Percentiles rank a stretch among this genome's conserved stretches.
Evolutionary conservation across 2,329 filamentous ascomycete species (phyloP).

Genomic region (Fonsecaea monophora): DNA sequence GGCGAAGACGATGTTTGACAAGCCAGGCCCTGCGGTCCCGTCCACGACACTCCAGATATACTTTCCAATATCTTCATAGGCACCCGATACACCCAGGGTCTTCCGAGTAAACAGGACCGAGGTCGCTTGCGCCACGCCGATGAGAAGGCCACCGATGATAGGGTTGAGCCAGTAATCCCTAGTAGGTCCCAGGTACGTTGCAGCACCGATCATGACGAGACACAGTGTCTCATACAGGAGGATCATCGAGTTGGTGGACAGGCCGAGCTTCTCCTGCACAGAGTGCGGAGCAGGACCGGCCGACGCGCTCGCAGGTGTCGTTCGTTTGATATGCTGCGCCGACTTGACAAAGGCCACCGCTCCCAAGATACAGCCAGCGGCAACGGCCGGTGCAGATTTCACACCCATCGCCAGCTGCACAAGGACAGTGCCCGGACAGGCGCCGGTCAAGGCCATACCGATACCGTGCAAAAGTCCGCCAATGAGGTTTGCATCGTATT

Average conservation of each 20-base stretch:
- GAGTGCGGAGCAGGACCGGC: conserved; percentile 28
- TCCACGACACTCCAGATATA: conserved; percentile 57
- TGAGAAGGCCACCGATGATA: conserved; percentile 63
- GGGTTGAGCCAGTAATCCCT: conserved; percentile 51
- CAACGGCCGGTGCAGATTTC: conserved; percentile 58
- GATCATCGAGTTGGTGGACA: conserved; percentile 42
- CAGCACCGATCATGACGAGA: conserved; percentile 49
- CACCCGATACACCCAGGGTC: conserved; percentile 66
- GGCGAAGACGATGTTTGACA: conserved; percentile 60
- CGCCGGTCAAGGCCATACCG: conserved; percentile 71
- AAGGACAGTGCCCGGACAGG: conserved; percentile 70
- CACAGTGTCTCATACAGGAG: conserved; percentile 55
- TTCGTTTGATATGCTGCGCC: conserved; percentile 24
- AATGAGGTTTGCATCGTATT: conserved; percentile 69
- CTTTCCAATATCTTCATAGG: conserved; percentile 67
- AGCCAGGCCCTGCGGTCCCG: conserved; percentile 42
- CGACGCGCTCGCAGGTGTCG: conserved; percentile 7
- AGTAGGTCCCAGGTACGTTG: conserved; percentile 31
- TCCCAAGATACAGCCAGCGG: conserved; percentile 63
- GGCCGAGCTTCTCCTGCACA: conserved; percentile 30
- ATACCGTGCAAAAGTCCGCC: conserved; percentile 67
- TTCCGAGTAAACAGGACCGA: conserved; percentile 61
- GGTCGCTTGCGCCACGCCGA: conserved; percentile 64
- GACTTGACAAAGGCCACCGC: conserved; percentile 51
- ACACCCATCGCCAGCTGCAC: conserved; percentile 65